Base-by-base conservation (phyloP, 805 yeast genomes). In the Metschnikowia anglica region DNA sequence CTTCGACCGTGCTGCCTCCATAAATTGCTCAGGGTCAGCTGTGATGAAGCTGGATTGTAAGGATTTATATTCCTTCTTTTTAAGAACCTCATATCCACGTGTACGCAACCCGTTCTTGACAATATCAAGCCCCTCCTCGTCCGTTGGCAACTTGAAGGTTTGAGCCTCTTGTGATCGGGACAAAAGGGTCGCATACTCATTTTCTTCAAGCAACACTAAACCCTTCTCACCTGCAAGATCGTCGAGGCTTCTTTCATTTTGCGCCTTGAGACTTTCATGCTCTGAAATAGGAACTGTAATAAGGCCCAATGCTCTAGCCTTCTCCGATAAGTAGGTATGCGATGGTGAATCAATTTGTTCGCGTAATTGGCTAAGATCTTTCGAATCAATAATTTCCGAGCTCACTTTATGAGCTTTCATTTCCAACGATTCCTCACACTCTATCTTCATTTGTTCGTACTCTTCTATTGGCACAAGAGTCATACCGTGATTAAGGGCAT, bases 401-500 rank as follows among this genome's bases (percentile, higher is more conserved):
- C 44, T 45, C n/a, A 23, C 27, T 9, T 37, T 40, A 5, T 29
- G 27, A 1, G 54, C 54, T 30, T 37, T 50, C 6, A 6, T 26
- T 9, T 38, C 43, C 23, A 48, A 29, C 5, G 47, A 20, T 27
- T 50, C 51, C 3, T 19, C 38, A 5, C 27, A 17, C 2, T 32
- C 21, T 3, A 31, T 33, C 37, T 51, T 48, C 37, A 63, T 33
- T 8, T 43, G 32, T 3, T 39, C 43, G 12, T 48, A 39, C 11
- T 62, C 68, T 44, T 65, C 70, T 1, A 27, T 30, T 4, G 66
- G 46, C 3, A 63, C 29, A 18, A 65, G 55, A 12, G 48, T 51
- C 39, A 65, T 48, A 0, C 72, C 73, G 40, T 59, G 55, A 2
- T 46, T 47, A 1, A 45, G 40, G 3, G 73, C 71, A 21, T 48